Evolutionary conservation across 495 filamentous ascomycete species (phyloP).

Genomic region (Xanthoparmelia taractica): DNA sequence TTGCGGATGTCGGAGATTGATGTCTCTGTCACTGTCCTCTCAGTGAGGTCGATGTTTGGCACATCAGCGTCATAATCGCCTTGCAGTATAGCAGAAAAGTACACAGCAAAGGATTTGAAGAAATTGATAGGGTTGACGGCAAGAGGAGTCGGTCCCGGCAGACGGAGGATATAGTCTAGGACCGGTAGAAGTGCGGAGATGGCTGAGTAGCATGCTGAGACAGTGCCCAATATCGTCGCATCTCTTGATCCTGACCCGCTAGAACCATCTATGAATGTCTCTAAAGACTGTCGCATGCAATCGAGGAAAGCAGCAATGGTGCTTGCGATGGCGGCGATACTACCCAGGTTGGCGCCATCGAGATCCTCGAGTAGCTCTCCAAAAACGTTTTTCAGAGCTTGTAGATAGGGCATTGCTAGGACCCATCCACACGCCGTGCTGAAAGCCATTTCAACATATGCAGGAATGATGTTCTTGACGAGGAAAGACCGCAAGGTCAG

Average conservation of each 20-base stretch:
- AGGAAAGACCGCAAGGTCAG: slow-evolving; percentile 52
- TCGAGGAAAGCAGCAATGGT: slow-evolving; percentile 42
- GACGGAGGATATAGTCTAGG: slow-evolving; percentile 47
- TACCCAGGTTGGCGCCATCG: slow-evolving; percentile 38
- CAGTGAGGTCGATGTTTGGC: background rate
- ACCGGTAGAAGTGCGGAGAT: slow-evolving; percentile 41
- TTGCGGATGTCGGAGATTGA: slow-evolving; percentile 21
- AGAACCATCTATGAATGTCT: slow-evolving; percentile 28
- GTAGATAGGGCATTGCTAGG: slow-evolving; percentile 48
- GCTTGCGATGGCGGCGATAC: slow-evolving; percentile 37
- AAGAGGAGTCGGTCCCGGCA: slow-evolving; percentile 23
- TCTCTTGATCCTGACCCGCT: slow-evolving; percentile 31
- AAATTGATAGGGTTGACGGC: slow-evolving; percentile 29
- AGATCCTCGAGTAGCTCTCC: slow-evolving; percentile 43
- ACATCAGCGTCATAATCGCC: background rate
- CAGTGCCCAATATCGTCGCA: slow-evolving; percentile 35
- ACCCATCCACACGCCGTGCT: slow-evolving; percentile 49
- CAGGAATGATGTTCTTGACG: slow-evolving; percentile 54
- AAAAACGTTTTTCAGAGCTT: slow-evolving; percentile 41
- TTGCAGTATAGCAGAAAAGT: slow-evolving; percentile 26
- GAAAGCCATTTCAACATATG: slow-evolving; percentile 49
- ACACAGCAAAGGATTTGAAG: slow-evolving; percentile 33
- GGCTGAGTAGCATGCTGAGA: slow-evolving; percentile 39
- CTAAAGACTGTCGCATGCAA: slow-evolving; percentile 35
- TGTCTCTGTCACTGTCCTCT: background rate